Evolutionary conservation across 1,284 basidiomycete species (phyloP), one percentile per base, ranked within the genome.

Genomic region (Ceratobasidium sp.): DNA sequence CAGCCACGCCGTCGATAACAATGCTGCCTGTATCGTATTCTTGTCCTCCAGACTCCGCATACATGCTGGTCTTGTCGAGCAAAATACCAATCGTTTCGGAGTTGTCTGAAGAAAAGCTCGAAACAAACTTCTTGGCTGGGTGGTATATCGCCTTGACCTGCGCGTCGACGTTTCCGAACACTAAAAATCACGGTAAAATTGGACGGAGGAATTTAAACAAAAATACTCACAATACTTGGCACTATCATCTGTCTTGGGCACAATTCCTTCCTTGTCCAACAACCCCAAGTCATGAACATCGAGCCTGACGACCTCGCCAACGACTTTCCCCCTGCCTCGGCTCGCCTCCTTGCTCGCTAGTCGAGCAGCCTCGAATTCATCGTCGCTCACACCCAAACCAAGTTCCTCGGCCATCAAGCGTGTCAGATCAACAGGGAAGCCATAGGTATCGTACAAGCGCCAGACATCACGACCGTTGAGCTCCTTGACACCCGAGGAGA

Each of bases 401-500:
- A 96, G 88, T 84, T 99, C 97, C 84, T 98, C 95, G 33, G 98
- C 97, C 97, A 99, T 99, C 80, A 99, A 89, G 75, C 94, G 92
- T 1, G 98, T 99, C 52, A 99, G 87, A 84, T 99, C 97, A 71
- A 96, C 96, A 0, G 97, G 98, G 88, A 99, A 99, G 57, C 97
- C 97, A 84, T 95, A 99, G 0, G 98, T 99, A 85, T 99, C 98
- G 85, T 99, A 99, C 73, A 99, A 86, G 44, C 95, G 90, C 97
- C 97, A 99, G 40, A 98, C 95, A 83, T 99, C 97, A 82, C 93
- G 93, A 20, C 97, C 97, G 80, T 89, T 92, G 61, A 99, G 90
- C 80, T 91, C 89, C 75, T 88, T 93, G 10, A 87, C 82, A 15
- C 91, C 92, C 62, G 89, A 87, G 65, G 92, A 89, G 80, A 89